These are phyloP conservation scores for Ceratobasidium sp. DNA, from an alignment of 1,284 basidiomycete genomes.

Conservation along the genomic window DNA sequence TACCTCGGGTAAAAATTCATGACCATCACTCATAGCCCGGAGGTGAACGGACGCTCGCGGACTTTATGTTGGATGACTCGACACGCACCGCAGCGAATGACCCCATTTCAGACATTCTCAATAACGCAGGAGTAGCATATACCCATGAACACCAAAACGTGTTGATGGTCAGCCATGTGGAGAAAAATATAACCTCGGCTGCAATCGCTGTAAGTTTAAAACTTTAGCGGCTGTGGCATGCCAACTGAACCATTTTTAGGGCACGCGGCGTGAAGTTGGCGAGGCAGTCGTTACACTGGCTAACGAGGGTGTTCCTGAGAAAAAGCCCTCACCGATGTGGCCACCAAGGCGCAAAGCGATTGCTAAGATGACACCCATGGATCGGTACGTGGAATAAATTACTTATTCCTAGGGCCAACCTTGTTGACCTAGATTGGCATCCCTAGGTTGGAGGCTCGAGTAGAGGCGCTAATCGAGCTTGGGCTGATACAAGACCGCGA, in stretches of 20 bases:
- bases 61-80: conserved; percentile 41
- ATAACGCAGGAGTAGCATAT: conserved; percentile 41
- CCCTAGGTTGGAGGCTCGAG: conserved; percentile 38
- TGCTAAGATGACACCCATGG: conserved; percentile 5
- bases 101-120: conserved; percentile 35
- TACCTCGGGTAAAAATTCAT: background rate
- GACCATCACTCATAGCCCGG: background rate
- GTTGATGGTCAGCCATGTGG: conserved; percentile 40
- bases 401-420: background rate
- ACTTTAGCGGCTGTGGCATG: background rate
- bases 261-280: conserved; percentile 16
- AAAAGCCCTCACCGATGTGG: conserved; percentile 30
- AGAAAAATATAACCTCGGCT: conserved; percentile 42
- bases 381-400: background rate
- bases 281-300: conserved; percentile 37
- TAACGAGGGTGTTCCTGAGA: conserved; percentile 37
- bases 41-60: conserved; percentile 15
- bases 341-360: conserved; percentile 30
- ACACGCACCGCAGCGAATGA: background rate
- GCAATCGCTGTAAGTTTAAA: conserved; percentile 33
- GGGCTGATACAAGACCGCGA: conserved; percentile 30
- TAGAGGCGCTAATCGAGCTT: conserved; percentile 40
- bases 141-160: conserved; percentile 44
- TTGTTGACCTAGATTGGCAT: background rate
- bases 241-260: background rate